Conservation (phyloP, 78 protist genomes). For the slime mould (Dictyostelium discoideum) region DNA sequence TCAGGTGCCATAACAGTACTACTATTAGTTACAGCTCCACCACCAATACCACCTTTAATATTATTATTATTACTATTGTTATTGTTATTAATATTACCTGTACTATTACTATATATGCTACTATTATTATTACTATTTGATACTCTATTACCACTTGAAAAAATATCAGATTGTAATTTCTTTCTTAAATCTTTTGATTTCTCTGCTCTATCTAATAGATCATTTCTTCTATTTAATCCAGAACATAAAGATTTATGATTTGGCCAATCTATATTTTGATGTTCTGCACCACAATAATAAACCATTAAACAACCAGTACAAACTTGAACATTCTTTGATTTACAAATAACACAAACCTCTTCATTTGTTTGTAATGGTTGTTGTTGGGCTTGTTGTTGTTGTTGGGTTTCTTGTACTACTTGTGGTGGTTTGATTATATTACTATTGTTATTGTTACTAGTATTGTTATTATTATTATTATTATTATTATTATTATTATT, state of each 20-base stretch:
- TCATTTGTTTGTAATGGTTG: not conserved
- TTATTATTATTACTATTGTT: not conserved
- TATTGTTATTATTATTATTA: not conserved
- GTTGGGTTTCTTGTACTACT: not conserved
- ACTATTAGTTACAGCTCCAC: not conserved
- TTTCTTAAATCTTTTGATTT: conserved; percentile 37
- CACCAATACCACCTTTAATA: not conserved
- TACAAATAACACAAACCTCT: conserved; percentile 24
- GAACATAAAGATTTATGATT: conserved; percentile 7
- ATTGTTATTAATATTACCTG: not conserved
- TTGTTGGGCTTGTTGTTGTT: not conserved
- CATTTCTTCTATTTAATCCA: conserved; percentile 19
- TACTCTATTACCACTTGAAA: conserved; percentile 3
- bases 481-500: not conserved
- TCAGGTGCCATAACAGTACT: not conserved
- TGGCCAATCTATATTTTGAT: conserved; percentile 53
- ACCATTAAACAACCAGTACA: conserved; percentile 62
- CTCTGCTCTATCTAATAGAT: conserved; percentile 35
- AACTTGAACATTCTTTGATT: conserved; percentile 29
- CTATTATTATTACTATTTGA: not conserved
- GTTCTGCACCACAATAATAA: conserved; percentile 54
- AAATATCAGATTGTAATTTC: not conserved
- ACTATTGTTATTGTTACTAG: not conserved
- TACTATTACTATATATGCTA: not conserved
- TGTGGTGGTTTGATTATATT: not conserved